Base-by-base conservation (phyloP, 768 basidiomycete genomes). In the Steccherinum ochraceum region DNA sequence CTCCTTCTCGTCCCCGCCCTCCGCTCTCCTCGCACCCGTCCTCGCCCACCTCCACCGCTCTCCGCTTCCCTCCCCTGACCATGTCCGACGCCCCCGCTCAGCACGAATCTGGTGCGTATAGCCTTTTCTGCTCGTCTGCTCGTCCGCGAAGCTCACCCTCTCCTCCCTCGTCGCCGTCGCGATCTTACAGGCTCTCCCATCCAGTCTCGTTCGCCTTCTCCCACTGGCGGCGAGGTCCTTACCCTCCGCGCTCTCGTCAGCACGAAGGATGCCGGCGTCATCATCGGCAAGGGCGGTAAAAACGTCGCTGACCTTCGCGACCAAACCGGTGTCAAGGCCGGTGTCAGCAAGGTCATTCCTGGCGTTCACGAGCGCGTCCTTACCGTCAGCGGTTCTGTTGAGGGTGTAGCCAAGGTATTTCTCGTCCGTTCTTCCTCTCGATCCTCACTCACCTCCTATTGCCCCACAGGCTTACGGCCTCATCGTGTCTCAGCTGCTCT, bases 341-440 rank as follows among this genome's bases (percentile, higher is more conserved):
- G 96, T 66, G 96, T 99, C 69, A 93, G 88, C 79, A 98, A 96
- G 69, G 95, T 97, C 76, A 93, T 95, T 53, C 83, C 86, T 50
- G 96, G 96, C 62, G 93, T 99, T 53, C 93, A 96, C 55, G 96
- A 99, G 72, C 88, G 96, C 61, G 93, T 98, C 65, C 83, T 99
- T 66, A 92, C 89, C 61, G 87, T 98, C 69, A 85, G 83, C 53
- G 96, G 96, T 51, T 79, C 87, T 42, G 86, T 96, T 61, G 93
- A 98, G 61, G 85, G 83, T 56, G 91, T 99, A 56, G 86, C 94
- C 60, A 89, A 93, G 79, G 93, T 90, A 56, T 35, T n/a, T 11
- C 7, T 5, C 16, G 18, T 43, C 18, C 16, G n/a, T 18, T 23
- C 19, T n/a, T 19, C 16, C 19, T 43, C 41, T 23, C 19, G 7